Base-by-base conservation (phyloP, 148 eudicot genomes). In the Salicornia ramosissima region DNA sequence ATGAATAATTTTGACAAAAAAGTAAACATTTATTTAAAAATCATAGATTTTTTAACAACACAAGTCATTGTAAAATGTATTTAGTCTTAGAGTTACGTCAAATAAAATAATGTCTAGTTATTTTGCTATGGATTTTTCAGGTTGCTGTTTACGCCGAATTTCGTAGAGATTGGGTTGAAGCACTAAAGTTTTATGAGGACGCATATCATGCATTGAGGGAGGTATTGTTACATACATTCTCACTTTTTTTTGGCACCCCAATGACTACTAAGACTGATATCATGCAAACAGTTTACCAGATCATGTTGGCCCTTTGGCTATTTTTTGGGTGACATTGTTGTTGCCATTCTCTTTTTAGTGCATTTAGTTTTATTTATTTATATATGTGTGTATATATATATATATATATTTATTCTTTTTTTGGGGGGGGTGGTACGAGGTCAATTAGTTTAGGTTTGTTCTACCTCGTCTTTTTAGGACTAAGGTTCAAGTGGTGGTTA, bases 91-190 rank as follows among this genome's bases (percentile, higher is more conserved):
- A 26, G 8, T 45, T 51, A 30, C 14, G 34, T 31, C 52, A 15
- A 47, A 42, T 13, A 2, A n/a, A 11, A 26, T 58, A 40, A 58
- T 42, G 63, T 43, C 24, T 68, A 28, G 54, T 55, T 40, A 47
- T 18, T 6, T 7, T 67, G 21, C 11, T 50, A 49, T 65, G 9
- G 64, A 68, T 77, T 71, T 80, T 85, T 70, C 88, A 94, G 99
- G 99, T 83, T 87, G 97, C 99, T 78, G 89, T 94, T 56, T 91
- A 87, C 83, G 99, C 99, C 71, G 99, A 94, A 74, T 94, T 90
- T 68, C 87, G 93, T 30, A 87, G 97, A 76, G 99, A 94, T 76
- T 94, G 99, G 99, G 88, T 83, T 73, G 99, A 94, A 86, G 99
- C 97, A 66, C 80, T 94, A 42, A 87, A 86, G 78, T 74, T 84